Evolutionary conservation across 2,329 filamentous ascomycete genomes (phyloP).

Genomic region (Leptographium flavum): DNA sequence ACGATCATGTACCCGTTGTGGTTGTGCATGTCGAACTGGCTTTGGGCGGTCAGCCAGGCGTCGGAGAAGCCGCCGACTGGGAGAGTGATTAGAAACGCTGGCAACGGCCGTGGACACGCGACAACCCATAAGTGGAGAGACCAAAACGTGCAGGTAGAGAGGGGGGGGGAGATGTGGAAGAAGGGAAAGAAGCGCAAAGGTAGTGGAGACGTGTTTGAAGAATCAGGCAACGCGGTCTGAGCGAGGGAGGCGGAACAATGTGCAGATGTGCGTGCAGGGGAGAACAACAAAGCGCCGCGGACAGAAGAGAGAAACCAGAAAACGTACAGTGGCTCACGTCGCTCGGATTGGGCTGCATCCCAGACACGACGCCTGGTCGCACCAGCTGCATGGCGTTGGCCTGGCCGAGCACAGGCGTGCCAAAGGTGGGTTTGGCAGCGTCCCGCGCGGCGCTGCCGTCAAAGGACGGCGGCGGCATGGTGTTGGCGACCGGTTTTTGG

Average conservation of each 20-base stretch:
- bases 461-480: conserved; percentile 39
- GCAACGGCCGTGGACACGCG: background rate
- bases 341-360: conserved; percentile 45
- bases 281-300: background rate
- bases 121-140: background rate
- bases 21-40: conserved; percentile 85
- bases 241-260: no score
- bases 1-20: conserved; percentile 90
- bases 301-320: conserved; percentile 1
- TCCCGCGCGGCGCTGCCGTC: conserved; percentile 18
- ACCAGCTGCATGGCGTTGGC: conserved; percentile 50
- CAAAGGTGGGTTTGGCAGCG: conserved; percentile 28
- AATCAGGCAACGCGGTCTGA: no score
- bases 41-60: conserved; percentile 68
- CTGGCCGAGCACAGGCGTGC: conserved; percentile 31
- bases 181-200: no score
- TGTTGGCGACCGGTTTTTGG: conserved; percentile 29
- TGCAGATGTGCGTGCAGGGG: no score
- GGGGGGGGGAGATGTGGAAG: no score
- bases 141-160: conserved; percentile 2
- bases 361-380: conserved; percentile 55
- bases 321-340: conserved; percentile 62
- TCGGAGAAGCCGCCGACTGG: conserved; percentile 67
- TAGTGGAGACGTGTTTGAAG: no score
- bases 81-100: background rate